These are phyloP conservation scores for Aspergillus tubingensis DNA, from an alignment of 2,329 filamentous ascomycete genomes.

Conservation along the genomic window DNA sequence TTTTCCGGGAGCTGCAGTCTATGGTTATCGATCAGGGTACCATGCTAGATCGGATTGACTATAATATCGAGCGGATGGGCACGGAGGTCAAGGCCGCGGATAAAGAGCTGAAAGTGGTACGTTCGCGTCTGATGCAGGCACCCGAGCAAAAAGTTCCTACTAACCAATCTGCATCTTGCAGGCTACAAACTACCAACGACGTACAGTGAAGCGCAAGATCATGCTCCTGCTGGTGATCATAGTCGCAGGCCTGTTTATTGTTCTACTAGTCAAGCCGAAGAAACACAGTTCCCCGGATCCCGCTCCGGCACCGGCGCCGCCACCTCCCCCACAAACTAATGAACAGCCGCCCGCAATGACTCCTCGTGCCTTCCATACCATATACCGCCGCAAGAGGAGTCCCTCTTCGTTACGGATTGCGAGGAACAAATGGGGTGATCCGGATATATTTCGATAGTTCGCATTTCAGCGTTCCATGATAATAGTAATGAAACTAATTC, in stretches of 20 bases:
- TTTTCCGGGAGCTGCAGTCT: conserved; percentile 91
- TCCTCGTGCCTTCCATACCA: conserved; percentile 24
- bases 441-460: conserved; percentile 38
- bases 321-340: conserved; percentile 24
- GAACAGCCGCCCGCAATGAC: conserved; percentile 19
- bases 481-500: conserved; percentile 19
- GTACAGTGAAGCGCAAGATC: conserved; percentile 85
- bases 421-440: conserved; percentile 36
- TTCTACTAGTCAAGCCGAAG: conserved; percentile 79
- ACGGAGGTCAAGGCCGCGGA: conserved; percentile 89
- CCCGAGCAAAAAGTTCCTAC: background rate
- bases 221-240: conserved; percentile 85
- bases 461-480: conserved; percentile 21
- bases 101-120: conserved; percentile 79
- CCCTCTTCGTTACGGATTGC: conserved; percentile 25
- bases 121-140: conserved; percentile 22
- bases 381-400: conserved; percentile 26
- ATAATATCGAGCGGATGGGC: conserved; percentile 96
- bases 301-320: conserved; percentile 12
- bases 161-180: conserved; percentile 18
- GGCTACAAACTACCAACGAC: conserved; percentile 84
- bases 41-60: conserved; percentile 92
- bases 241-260: conserved; percentile 82
- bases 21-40: conserved; percentile 95
- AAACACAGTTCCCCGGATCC: conserved; percentile 25